A percentile compares a stretch with the other conserved stretches of the same genome.
These are phyloP conservation scores for Pleurotus djamor DNA, from an alignment of 768 basidiomycete genomes.

Conservation along the genomic window DNA sequence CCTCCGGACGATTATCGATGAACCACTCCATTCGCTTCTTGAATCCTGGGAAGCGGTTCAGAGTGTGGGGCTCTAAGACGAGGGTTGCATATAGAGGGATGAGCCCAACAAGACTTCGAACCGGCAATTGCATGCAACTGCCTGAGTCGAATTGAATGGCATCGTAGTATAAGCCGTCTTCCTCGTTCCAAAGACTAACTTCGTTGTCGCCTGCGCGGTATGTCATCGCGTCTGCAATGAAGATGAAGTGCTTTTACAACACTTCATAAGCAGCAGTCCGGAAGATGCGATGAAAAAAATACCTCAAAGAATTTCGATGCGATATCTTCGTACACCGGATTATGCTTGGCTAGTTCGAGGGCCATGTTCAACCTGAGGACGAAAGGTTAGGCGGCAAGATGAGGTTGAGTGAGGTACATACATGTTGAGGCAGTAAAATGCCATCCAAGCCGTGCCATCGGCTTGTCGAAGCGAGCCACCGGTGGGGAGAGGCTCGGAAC, in stretches of 20 bases:
- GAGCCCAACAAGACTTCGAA: conserved; percentile 94
- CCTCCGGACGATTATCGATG: conserved; percentile 85
- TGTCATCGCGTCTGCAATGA: conserved; percentile 99
- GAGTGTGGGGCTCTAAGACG: conserved; percentile 84
- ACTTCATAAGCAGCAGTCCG: neutral
- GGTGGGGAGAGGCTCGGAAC: conserved; percentile 94
- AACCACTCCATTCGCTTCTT: conserved; percentile 99
- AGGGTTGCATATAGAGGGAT: conserved; percentile 96
- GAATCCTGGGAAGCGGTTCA: conserved; percentile 95
- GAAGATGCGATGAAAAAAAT: neutral
- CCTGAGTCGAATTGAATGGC: conserved; percentile 87
- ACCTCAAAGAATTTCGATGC: conserved; percentile 98
- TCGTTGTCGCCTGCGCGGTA: conserved; percentile 79
- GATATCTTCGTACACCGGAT: conserved; percentile 97
- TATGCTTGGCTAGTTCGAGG: conserved; percentile 96
- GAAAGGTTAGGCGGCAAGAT: conserved; percentile 4
- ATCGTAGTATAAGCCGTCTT: conserved; percentile 99
- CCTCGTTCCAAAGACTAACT: conserved; percentile 89
- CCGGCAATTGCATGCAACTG: conserved; percentile 85
- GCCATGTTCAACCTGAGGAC: conserved; percentile 86
- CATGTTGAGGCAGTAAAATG: conserved; percentile 98
- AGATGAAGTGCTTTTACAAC: conserved; percentile 84
- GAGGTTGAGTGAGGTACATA: conserved; percentile 27
- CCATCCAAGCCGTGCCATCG: conserved; percentile 99
- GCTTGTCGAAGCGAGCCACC: conserved; percentile 94